Percentiles rank a stretch among this genome's conserved stretches.
Evolutionary conservation across 192 early-diverging fungal species (phyloP).

Genomic region (Gonapodya prolifera): DNA sequence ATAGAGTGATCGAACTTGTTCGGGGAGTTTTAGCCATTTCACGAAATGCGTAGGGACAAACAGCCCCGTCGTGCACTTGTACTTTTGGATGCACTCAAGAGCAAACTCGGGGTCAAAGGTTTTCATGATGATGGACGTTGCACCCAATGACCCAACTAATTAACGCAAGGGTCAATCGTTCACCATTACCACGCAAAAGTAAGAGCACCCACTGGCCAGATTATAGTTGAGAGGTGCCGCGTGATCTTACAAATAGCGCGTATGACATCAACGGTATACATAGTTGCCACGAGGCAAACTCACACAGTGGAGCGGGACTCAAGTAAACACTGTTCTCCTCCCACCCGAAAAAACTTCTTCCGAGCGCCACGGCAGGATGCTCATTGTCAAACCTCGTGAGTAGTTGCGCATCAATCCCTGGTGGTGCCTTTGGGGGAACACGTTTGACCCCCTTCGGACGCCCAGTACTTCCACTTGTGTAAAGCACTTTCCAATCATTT

Average conservation of each 20-base stretch:
- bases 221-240: background rate
- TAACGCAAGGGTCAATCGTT: too few species aligned
- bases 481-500: background rate
- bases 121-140: background rate
- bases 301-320: background rate
- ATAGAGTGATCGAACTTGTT: background rate
- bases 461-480: background rate
- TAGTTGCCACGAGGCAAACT: background rate
- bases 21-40: background rate
- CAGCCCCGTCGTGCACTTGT: slow-evolving; percentile 3
- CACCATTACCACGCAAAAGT: too few species aligned
- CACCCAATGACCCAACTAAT: background rate
- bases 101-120: background rate
- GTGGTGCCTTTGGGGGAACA: background rate
- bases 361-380: background rate
- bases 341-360: background rate
- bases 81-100: background rate
- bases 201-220: background rate
- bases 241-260: background rate
- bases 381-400: background rate
- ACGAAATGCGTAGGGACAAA: slow-evolving; percentile 6
- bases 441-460: slow-evolving; percentile 1
- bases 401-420: background rate
- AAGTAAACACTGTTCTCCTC: background rate
- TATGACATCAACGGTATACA: background rate